These are phyloP conservation scores for Cerrena zonata DNA, from an alignment of 1,284 basidiomycete genomes.

Conservation along the genomic window DNA sequence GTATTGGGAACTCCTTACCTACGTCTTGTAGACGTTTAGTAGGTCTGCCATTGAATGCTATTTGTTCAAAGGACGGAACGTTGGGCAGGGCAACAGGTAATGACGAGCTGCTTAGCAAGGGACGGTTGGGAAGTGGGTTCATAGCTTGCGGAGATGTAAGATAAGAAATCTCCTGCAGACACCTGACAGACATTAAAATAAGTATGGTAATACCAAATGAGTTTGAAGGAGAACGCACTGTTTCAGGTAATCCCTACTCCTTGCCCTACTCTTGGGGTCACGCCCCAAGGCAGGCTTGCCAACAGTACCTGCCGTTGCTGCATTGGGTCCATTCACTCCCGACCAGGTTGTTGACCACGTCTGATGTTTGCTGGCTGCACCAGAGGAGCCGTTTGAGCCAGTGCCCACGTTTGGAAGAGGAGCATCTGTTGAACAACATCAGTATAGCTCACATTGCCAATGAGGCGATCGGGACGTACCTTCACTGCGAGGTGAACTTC, in stretches of 20 bases:
- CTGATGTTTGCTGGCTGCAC: conserved; percentile 38
- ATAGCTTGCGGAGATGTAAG: conserved; percentile 93
- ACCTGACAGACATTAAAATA: conserved; percentile 40
- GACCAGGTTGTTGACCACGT: conserved; percentile 48
- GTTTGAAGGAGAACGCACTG: conserved; percentile 54
- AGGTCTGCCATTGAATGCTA: conserved; percentile 69
- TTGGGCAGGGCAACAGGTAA: conserved; percentile 63
- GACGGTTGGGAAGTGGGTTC: conserved; percentile 89
- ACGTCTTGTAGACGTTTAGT: conserved; percentile 72
- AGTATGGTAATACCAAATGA: neutral
- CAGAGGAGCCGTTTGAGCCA: conserved; percentile 48
- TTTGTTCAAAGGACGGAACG: conserved; percentile 65
- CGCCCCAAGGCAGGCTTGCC: conserved; percentile 73
- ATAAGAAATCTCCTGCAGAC: conserved; percentile 96
- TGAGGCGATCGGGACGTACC: conserved; percentile 38
- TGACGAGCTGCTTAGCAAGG: conserved; percentile 61
- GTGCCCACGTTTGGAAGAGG: conserved; percentile 50
- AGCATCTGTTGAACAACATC: conserved; percentile 44
- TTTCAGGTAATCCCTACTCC: conserved; percentile 95
- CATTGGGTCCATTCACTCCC: conserved; percentile 36
- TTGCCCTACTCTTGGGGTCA: conserved; percentile 89
- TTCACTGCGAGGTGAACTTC: conserved; percentile 76
- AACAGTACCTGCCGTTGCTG: conserved; percentile 39
- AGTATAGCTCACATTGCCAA: neutral
- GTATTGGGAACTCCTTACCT: conserved; percentile 62